Evolutionary conservation across 2,329 filamentous ascomycete genomes (phyloP).

Genomic region (Pseudogymnoascus sp.): DNA sequence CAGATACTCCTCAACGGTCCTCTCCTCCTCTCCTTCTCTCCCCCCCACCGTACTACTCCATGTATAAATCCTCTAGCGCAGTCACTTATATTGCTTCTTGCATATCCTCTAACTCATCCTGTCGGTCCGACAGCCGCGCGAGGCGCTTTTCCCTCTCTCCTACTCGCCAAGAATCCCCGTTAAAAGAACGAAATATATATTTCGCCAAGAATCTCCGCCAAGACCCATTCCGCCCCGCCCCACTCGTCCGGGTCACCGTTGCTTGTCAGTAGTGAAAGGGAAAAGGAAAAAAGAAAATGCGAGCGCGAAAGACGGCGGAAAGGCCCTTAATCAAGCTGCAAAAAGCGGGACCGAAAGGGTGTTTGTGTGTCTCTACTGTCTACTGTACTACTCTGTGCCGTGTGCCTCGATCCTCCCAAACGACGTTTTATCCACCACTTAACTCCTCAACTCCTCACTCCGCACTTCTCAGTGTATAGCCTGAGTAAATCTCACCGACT

Average conservation of each 20-base stretch:
- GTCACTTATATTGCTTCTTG: background rate
- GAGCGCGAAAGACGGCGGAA: background rate
- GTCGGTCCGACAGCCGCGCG: background rate
- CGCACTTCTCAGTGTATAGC: background rate
- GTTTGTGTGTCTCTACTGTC: background rate
- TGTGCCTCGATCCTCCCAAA: background rate
- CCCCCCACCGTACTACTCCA: background rate
- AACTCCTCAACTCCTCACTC: background rate
- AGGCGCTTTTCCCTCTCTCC: background rate
- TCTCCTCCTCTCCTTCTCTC: background rate
- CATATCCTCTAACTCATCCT: background rate
- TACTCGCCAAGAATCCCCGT: conserved; percentile 1
- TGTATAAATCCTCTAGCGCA: background rate
- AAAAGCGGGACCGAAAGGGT: conserved; percentile 5
- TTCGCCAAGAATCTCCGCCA: background rate
- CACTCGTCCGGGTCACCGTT: conserved; percentile 4
- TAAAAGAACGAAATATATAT: background rate
- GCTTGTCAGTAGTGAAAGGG: background rate
- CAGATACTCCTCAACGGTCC: background rate
- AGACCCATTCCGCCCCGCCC: background rate
- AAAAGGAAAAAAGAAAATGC: conserved; percentile 8
- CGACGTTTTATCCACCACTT: conserved; percentile 5
- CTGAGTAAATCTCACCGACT: background rate
- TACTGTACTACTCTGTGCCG: background rate
- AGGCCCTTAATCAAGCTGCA: conserved; percentile 5